These are phyloP conservation scores for Suillus lakei DNA, from an alignment of 768 basidiomycete genomes.

Conservation along the genomic window DNA sequence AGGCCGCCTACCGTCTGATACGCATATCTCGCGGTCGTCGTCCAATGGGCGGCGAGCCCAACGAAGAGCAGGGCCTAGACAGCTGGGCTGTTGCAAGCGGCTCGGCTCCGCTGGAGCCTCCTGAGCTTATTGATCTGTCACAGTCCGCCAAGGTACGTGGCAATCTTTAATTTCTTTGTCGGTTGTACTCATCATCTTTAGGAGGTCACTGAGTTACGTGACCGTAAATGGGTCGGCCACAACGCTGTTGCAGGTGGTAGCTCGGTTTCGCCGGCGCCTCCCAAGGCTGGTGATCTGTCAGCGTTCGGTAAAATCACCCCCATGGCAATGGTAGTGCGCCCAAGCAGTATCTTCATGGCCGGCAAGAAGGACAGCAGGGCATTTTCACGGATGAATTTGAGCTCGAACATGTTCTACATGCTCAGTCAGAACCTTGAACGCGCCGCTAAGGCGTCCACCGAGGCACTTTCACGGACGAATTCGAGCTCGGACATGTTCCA, in stretches of 20 bases:
- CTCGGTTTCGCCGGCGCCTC: too few species aligned
- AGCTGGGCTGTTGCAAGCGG: slow-evolving; percentile 73
- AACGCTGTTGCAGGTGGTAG: slow-evolving; percentile 68
- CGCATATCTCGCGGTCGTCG: slow-evolving; percentile 80
- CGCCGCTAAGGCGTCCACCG: too few species aligned
- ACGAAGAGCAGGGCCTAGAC: slow-evolving; percentile 72
- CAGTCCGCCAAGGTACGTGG: slow-evolving; percentile 93
- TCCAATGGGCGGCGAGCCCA: slow-evolving; percentile 60
- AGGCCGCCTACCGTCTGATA: slow-evolving; percentile 74
- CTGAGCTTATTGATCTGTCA: slow-evolving; percentile 85
- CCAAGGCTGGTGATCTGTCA: slow-evolving; percentile 86
- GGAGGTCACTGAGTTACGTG: slow-evolving; percentile 91
- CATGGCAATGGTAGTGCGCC: too few species aligned
- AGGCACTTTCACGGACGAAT: too few species aligned
- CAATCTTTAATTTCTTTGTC: too few species aligned
- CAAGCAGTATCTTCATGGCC: too few species aligned
- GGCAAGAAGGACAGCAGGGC: too few species aligned
- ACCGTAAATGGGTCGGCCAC: slow-evolving; percentile 79
- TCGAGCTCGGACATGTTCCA: slow-evolving; percentile 89
- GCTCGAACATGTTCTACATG: too few species aligned
- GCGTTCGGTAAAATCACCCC: too few species aligned
- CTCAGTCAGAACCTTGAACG: too few species aligned
- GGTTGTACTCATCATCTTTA: too few species aligned
- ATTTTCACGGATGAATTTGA: slow-evolving; percentile 75
- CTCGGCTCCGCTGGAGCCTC: slow-evolving; percentile 52